A percentile compares a stretch with the other conserved stretches of the same genome.
These are phyloP conservation scores for Rubia yunnanensis DNA, from an alignment of 257 asterid species.

Conservation along the genomic window DNA sequence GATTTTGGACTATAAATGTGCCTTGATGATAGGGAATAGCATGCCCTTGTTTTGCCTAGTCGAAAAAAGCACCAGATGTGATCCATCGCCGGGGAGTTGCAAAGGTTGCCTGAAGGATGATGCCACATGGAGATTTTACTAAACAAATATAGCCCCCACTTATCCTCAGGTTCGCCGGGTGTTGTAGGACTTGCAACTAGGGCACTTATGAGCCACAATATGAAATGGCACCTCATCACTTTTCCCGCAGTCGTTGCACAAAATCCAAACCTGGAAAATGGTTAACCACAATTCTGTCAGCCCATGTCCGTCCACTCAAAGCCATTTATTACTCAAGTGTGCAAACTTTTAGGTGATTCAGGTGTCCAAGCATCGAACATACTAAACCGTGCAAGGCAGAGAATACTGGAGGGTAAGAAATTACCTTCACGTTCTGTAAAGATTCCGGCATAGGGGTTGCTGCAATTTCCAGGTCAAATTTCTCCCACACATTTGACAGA, in stretches of 20 bases:
- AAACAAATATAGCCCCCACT: too few species aligned
- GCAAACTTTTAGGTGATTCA: neutral
- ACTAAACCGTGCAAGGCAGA: neutral
- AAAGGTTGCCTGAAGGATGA: too few species aligned
- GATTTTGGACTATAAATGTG: too few species aligned
- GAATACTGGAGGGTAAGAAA: neutral
- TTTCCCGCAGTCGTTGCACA: slow-evolving; percentile 65
- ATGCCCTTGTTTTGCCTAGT: too few species aligned
- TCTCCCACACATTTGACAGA: slow-evolving; percentile 88
- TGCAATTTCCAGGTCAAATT: slow-evolving; percentile 70
- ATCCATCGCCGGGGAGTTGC: too few species aligned
- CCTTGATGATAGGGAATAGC: too few species aligned
- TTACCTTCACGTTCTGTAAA: slow-evolving; percentile 46
- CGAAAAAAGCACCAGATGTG: too few species aligned
- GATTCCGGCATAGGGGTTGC: slow-evolving; percentile 77
- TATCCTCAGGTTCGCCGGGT: slow-evolving; percentile 34
- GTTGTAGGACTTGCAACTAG: slow-evolving; percentile 57
- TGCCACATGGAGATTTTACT: too few species aligned
- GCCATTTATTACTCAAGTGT: neutral
- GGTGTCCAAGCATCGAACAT: neutral
- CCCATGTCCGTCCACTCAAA: neutral
- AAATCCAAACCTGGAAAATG: slow-evolving; percentile 47
- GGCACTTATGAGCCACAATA: slow-evolving; percentile 53
- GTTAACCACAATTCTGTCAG: neutral
- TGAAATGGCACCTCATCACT: slow-evolving; percentile 52